Conservation (phyloP, 768 basidiomycete species). For the Phylloporus rhodoxanthus region DNA sequence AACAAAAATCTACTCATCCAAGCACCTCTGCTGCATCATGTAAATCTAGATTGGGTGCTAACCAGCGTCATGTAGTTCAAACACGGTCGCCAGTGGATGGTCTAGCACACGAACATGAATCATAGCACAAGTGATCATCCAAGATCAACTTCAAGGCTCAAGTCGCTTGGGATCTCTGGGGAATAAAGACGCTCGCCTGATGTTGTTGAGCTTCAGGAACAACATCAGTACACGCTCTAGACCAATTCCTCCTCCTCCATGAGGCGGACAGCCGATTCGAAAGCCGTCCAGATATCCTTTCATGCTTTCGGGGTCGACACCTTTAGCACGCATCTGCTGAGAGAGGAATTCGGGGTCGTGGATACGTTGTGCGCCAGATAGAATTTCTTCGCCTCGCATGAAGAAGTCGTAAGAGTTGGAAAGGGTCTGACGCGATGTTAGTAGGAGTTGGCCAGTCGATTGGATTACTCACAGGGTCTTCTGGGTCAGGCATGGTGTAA, state of each 20-base stretch:
- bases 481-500: conserved; percentile 98
- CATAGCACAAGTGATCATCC: too few species aligned
- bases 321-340: conserved; percentile 80
- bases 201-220: conserved; percentile 95
- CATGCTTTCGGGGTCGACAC: conserved; percentile 90
- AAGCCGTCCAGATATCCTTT: conserved; percentile 90
- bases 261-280: conserved; percentile 90
- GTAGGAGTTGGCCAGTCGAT: neutral
- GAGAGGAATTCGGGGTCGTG: conserved; percentile 81
- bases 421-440: conserved; percentile 47
- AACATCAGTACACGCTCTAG: conserved; percentile 95
- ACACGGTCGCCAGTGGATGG: neutral
- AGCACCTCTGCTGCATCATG: conserved; percentile 11
- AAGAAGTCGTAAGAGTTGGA: conserved; percentile 99
- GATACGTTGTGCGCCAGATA: conserved; percentile 96
- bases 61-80: conserved; percentile 5
- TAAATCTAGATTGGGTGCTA: conserved; percentile 13
- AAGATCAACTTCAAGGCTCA: conserved; percentile 54
- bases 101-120: neutral
- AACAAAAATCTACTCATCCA: conserved; percentile 14
- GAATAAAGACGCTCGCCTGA: conserved; percentile 88
- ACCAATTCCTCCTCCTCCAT: conserved; percentile 95
- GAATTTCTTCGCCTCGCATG: conserved; percentile 98
- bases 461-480: conserved; percentile 62
- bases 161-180: conserved; percentile 95